phyloP scores from a whole-genome alignment of 2,329 filamentous ascomycete genomes.

The Pseudomassariella vexata region DNA sequence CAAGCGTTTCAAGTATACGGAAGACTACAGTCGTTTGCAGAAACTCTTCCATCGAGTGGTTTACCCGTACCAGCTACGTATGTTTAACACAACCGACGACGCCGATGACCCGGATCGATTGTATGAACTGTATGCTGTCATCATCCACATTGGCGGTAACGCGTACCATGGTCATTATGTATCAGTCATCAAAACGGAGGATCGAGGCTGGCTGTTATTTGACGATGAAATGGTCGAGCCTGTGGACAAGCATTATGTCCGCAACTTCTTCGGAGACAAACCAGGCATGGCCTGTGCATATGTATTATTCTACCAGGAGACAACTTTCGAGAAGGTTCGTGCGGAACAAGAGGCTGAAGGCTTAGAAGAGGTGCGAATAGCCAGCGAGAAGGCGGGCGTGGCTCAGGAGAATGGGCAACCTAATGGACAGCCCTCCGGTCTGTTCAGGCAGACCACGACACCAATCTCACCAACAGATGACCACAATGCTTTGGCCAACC shows the following conservation, averaged over 20 bases:
- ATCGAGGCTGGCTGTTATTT: conserved; percentile 91
- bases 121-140: conserved; percentile 94
- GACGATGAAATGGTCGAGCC: conserved; percentile 99
- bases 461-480: conserved; percentile 40
- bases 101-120: conserved; percentile 87
- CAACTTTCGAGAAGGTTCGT: conserved; percentile 58
- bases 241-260: conserved; percentile 91
- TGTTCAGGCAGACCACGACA: conserved; percentile 46
- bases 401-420: conserved; percentile 39
- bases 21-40: conserved; percentile 86
- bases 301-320: conserved; percentile 97
- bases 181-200: conserved; percentile 94
- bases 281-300: conserved; percentile 90
- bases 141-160: conserved; percentile 94
- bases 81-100: conserved; percentile 97
- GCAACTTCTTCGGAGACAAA: conserved; percentile 95
- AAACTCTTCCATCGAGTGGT: conserved; percentile 96
- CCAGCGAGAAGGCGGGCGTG: conserved; percentile 50
- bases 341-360: conserved; percentile 82
- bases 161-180: conserved; percentile 98
- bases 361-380: conserved; percentile 53
- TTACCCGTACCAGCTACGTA: conserved; percentile 90
- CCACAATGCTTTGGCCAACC: conserved; percentile 46
- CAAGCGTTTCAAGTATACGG: conserved; percentile 97
- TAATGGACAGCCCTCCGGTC: conserved; percentile 33